These are phyloP conservation scores for Cyclostephanos tholiformis DNA, from an alignment of 108 stramenopile species.

Conservation along the genomic window DNA sequence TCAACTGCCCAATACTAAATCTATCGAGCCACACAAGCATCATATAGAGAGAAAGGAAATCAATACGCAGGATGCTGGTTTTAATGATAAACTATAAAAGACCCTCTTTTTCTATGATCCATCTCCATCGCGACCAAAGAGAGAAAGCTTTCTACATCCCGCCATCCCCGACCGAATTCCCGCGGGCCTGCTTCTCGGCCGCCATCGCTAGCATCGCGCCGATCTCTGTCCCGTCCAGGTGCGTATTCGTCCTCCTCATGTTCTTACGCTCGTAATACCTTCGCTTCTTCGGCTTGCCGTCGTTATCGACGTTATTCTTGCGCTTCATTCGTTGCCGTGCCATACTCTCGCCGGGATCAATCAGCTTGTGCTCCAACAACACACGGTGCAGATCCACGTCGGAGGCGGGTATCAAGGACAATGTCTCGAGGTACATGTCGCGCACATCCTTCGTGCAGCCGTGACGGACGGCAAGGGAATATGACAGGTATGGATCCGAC, in stretches of 20 bases:
- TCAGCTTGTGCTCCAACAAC: slow-evolving; percentile 68
- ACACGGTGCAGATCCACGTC: slow-evolving; percentile 65
- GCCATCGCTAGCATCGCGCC: slow-evolving; percentile 72
- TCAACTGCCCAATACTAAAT: no score
- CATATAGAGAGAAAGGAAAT: no score
- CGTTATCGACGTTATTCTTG: slow-evolving; percentile 75
- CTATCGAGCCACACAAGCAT: no score
- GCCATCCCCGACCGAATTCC: slow-evolving; percentile 85
- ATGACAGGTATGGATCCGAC: slow-evolving; percentile 65
- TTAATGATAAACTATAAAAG: no score
- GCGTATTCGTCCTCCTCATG: slow-evolving; percentile 87
- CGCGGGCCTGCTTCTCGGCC: slow-evolving; percentile 74
- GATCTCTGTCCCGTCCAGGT: slow-evolving; percentile 82
- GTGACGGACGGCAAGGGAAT: slow-evolving; percentile 78
- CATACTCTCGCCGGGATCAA: slow-evolving; percentile 81
- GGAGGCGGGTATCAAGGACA: slow-evolving; percentile 55
- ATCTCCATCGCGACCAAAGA: background rate
- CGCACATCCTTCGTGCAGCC: slow-evolving; percentile 88
- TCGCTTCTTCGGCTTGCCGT: slow-evolving; percentile 85
- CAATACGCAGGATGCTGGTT: no score
- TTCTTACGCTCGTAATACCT: slow-evolving; percentile 85
- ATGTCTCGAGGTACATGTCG: slow-evolving; percentile 72
- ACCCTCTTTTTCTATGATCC: background rate
- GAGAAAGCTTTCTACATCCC: slow-evolving; percentile 66
- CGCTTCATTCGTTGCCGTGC: slow-evolving; percentile 67